Evolutionary conservation across 2,329 filamentous ascomycete genomes (phyloP), one percentile per base, ranked within the genome.

Genomic region (Pseudogymnoascus sp.): DNA sequence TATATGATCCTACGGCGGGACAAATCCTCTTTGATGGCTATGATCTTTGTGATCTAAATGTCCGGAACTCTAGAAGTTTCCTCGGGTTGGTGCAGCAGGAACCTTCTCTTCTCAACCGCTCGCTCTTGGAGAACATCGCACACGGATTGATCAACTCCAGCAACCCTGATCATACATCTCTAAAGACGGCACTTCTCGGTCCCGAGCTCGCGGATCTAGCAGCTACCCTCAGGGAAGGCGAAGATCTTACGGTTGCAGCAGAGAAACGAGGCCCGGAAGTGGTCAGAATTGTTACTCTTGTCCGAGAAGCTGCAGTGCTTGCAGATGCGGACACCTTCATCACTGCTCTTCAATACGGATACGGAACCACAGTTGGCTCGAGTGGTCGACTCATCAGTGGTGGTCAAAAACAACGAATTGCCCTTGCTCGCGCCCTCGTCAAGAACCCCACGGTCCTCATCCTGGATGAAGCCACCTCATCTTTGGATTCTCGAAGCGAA

Each of bases 401-500:
- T n/a, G 90, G 91, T 0, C 90, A 95, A 71, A 82, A 88, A 6
- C 90, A 95, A 72, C 83, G 91, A 1, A 81, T 95, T n/a, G 88
- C 89, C 2, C 91, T 92, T 65, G 89, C 89, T 1, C 81, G 89
- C 36, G 66, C 65, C 23, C 64, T 70, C 16, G 79, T 87, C 34
- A 77, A 80, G 5, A 77, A 86, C 34, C 84, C 84, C 0, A 77
- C 76, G 61, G 81, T 87, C 11, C 75, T 87, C 2, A 77, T 87
- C 8, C 75, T 87, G 2, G 85, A 87, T 42, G 85, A 87, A 68
- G 84, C 84, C 3, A 87, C 84, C 1, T 80, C 83, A 0, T 79
- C 84, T 1, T 76, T 96, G 18, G 92, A 96, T 73, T 91, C 90
- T 0, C 89, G 93, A 68, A 96, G 91, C 0, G 92, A 96, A 74